Evolutionary conservation across 2,329 filamentous ascomycete genomes (phyloP).

Genomic region (Fusarium redolens): DNA sequence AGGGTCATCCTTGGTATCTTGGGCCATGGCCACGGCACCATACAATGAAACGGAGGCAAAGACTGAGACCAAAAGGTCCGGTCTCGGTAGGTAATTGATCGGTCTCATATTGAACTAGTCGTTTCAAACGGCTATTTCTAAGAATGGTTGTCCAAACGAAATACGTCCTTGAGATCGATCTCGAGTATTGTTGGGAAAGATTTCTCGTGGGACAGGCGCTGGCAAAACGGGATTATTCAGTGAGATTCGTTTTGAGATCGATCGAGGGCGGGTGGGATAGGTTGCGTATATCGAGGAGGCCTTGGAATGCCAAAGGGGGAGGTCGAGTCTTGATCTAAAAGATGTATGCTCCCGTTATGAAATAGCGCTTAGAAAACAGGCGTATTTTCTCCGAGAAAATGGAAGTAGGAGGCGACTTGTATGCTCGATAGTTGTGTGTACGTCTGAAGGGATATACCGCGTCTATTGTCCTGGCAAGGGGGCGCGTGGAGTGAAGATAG

Average conservation of each 20-base stretch:
- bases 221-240: not conserved
- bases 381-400: not conserved
- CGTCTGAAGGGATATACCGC: constrained; percentile 25
- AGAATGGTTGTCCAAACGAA: constrained; percentile 8
- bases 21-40: constrained; percentile 49
- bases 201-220: not conserved
- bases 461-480: constrained; percentile 32
- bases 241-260: not conserved
- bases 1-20: constrained; percentile 40
- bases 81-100: constrained; percentile 41
- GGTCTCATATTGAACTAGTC: constrained; percentile 43
- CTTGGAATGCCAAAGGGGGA: constrained; percentile 32
- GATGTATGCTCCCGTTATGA: constrained; percentile 2
- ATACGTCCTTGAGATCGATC: not conserved
- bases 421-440: constrained; percentile 4
- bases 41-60: constrained; percentile 46
- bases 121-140: constrained; percentile 4
- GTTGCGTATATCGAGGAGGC: constrained; percentile 15
- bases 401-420: not conserved
- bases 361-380: constrained; percentile 8
- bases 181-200: not conserved
- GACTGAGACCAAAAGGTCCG: constrained; percentile 44
- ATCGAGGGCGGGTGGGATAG: constrained; percentile 17
- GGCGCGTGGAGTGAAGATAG: constrained; percentile 15
- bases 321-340: constrained; percentile 7